A percentile compares a stretch with the other conserved stretches of the same genome.
phyloP scores from a whole-genome alignment of 2,329 filamentous ascomycete genomes.

The Westerdykella ornata region DNA sequence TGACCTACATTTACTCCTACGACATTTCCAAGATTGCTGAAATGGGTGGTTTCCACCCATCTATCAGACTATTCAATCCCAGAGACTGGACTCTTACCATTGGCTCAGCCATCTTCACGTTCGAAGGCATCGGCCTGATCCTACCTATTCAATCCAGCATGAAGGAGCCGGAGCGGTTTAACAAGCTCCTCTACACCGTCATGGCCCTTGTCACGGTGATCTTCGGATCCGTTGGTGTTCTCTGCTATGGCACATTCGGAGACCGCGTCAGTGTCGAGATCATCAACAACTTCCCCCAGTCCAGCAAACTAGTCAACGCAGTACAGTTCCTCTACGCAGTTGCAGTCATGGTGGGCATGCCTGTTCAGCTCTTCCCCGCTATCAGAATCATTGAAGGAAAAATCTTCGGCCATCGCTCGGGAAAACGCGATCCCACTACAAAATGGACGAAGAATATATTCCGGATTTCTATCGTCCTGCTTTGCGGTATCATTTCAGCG shows the following conservation, averaged over 20 bases:
- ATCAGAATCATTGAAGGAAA: conserved; percentile 63
- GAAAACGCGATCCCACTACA: conserved; percentile 56
- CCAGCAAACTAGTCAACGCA: conserved; percentile 64
- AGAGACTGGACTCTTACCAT: conserved; percentile 62
- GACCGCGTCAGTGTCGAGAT: conserved; percentile 63
- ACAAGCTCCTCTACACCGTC: conserved; percentile 57
- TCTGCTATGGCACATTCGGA: conserved; percentile 70
- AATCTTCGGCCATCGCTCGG: conserved; percentile 59
- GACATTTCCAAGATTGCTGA: conserved; percentile 54
- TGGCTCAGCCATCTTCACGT: conserved; percentile 69
- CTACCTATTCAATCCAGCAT: conserved; percentile 71
- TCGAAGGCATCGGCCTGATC: conserved; percentile 71
- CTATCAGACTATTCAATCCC: conserved; percentile 64
- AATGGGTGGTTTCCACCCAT: conserved; percentile 51
- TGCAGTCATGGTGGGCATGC: conserved; percentile 65
- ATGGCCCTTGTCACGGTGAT: conserved; percentile 68
- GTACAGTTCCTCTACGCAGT: conserved; percentile 69
- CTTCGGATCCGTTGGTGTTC: conserved; percentile 64
- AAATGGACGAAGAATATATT: conserved; percentile 75
- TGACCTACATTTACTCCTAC: conserved; percentile 68
- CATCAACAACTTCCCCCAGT: conserved; percentile 69
- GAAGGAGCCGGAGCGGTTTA: conserved; percentile 62
- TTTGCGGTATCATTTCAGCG: conserved; percentile 57
- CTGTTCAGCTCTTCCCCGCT: conserved; percentile 69
- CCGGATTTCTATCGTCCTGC: conserved; percentile 49